These are phyloP conservation scores for Botryotinia narcissicola DNA, from an alignment of 2,329 filamentous ascomycete genomes.

Conservation along the genomic window DNA sequence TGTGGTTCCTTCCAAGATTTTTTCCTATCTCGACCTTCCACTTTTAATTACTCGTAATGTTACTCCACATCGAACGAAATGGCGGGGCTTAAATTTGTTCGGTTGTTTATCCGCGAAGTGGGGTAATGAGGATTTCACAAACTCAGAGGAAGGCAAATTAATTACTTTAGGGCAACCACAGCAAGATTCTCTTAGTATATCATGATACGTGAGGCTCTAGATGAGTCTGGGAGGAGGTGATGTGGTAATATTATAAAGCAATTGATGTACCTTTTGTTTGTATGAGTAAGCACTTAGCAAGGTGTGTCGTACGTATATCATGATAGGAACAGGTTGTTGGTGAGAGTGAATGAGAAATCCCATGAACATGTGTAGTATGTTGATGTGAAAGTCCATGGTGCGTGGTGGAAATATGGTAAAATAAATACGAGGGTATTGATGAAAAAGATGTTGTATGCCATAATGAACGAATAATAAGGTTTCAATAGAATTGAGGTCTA, in stretches of 20 bases:
- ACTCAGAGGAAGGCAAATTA: neutral
- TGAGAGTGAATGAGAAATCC: neutral
- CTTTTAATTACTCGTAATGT: neutral
- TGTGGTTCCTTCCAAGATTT: neutral
- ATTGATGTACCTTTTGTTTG: neutral
- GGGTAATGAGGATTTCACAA: neutral
- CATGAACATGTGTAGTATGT: neutral
- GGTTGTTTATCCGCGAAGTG: conserved; percentile 9
- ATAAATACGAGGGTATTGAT: neutral
- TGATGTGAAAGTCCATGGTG: neutral
- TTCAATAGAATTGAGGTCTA: neutral
- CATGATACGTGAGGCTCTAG: neutral
- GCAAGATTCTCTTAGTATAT: neutral
- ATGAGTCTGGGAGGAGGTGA: neutral
- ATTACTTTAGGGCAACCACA: neutral
- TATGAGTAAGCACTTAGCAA: neutral
- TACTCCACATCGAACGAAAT: neutral
- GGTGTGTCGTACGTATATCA: neutral
- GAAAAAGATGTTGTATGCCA: neutral
- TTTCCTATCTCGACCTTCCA: neutral
- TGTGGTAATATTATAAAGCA: neutral
- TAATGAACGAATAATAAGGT: neutral
- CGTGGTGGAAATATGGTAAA: neutral
- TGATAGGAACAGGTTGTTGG: neutral
- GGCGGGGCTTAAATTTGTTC: neutral